Evolutionary conservation across 768 basidiomycete genomes (phyloP).

Genomic region (Boletales sp.): DNA sequence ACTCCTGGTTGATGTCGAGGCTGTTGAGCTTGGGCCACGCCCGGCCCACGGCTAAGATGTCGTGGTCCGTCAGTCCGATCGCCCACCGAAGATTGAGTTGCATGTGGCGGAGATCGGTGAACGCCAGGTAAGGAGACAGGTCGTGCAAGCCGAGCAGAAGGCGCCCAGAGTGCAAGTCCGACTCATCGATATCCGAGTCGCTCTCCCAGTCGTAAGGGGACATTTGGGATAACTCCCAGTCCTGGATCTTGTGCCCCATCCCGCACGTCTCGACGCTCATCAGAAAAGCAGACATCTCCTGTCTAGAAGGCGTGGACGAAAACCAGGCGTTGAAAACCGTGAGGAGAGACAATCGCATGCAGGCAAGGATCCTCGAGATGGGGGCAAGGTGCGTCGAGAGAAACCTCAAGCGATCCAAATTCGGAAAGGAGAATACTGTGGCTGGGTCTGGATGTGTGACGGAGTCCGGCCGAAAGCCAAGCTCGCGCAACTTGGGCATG

Average conservation of each 20-base stretch:
- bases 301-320: neutral
- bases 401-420: neutral
- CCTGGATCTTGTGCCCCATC: neutral
- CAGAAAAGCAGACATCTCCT: neutral
- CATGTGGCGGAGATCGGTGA: neutral
- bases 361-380: neutral
- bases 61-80: no score
- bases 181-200: neutral
- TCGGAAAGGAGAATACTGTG: neutral
- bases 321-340: neutral
- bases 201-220: no score
- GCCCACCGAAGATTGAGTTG: neutral
- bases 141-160: conserved; percentile 1
- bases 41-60: no score
- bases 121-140: neutral
- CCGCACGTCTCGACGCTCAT: neutral
- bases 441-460: no score
- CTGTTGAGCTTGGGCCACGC: no score
- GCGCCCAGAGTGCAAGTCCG: no score
- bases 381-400: neutral
- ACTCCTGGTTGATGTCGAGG: no score
- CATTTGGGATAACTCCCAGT: neutral
- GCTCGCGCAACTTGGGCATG: neutral
- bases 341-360: neutral
- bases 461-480: no score